Evolutionary conservation across 345 rosid species (phyloP), one percentile per base, ranked within the genome.

Genomic region (Dovyalis caffra): DNA sequence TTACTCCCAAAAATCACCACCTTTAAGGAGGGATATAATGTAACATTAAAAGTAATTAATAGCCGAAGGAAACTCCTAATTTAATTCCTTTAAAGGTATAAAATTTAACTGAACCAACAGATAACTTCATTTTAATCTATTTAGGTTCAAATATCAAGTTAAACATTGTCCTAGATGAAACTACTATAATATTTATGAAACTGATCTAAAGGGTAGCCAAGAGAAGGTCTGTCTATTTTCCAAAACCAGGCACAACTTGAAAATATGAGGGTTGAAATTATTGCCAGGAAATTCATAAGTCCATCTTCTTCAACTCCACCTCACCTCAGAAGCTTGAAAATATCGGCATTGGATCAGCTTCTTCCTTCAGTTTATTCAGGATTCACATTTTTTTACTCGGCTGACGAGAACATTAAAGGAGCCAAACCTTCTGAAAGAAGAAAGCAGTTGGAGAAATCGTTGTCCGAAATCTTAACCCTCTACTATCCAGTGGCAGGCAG

Each of bases 221-320:
- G 26, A 8, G 15, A n/a, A 60, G 15, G 23, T 23, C 33, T 60
- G 29, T 63, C 32, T 63, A 15, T 10, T 60, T 15, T n/a, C n/a
- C n/a, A n/a, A n/a, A 10, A 60, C 26, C 18, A 3, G 29, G 29
- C 26, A 23, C 43, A 38, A 12, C 7, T 47, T 16, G 25, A 49
- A 6, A 61, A 56, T 26, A 76, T 70, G 78, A 63, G 61, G 69
- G 80, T 83, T 6, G 73, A 72, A 26, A 67, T 79, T 60, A 34
- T 71, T 72, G 79, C 83, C 40, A 76, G 51, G 69, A 78, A 78
- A 34, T 71, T 72, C 21, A 56, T 76, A 2, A 61, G 38, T 21
- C 85, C 85, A 9, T 64, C 76, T 16, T 43, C 80, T 60, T 77
- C 83, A 25, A 79, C 85, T 14, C 78, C 83, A 0, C 67, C 43